Evolutionary conservation across 495 filamentous ascomycete species (phyloP), one percentile per base, ranked within the genome.

Genomic region (Xylaria flabelliformis): DNA sequence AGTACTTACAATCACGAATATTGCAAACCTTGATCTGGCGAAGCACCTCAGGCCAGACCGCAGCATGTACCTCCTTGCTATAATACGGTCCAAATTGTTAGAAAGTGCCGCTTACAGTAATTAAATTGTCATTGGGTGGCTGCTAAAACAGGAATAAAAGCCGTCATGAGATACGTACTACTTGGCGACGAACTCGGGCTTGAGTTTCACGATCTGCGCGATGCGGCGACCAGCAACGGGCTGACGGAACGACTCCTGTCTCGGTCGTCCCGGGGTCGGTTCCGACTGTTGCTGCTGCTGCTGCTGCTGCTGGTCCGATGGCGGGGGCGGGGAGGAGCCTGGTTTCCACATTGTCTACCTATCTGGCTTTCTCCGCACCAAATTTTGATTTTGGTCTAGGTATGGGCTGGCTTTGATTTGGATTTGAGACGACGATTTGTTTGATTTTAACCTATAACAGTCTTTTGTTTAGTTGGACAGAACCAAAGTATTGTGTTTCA

Each of bases 1-100:
- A 13, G 1, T 1, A 77, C 85, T 34, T 83, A 92, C 91, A 93
- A 74, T 94, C 92, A 50, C 81, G 80, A 69, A 95, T 94, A 74
- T 91, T 90, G 78, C 88, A 92, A 55, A 90, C 88, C 75, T 88
- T 87, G 75, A 95, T 93, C 79, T 92, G 89, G 78, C 88, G 83
- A 65, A 92, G 79, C 3, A 94, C 90, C 73, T 92, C 90, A 1
- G 91, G 91, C 92, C 92, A 94, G 0, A 92, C 91, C 13, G 85
- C 85, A 3, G 88, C 88, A 72, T 94, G 92, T 68, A 88, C 88
- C 80, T 91, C 84, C 76, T 93, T 94, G 81, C 61, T 64, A 44
- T 26, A 44, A 44, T n/a, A n/a, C 2, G 15, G 44, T 29, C 0
- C 19, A 39, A n/a, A 4, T 41, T 41, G 8, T 61, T 61, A 64